A percentile compares a stretch with the other conserved stretches of the same genome.
Evolutionary conservation across 2,329 filamentous ascomycete genomes (phyloP).

Genomic region (Cladosporium sp.): DNA sequence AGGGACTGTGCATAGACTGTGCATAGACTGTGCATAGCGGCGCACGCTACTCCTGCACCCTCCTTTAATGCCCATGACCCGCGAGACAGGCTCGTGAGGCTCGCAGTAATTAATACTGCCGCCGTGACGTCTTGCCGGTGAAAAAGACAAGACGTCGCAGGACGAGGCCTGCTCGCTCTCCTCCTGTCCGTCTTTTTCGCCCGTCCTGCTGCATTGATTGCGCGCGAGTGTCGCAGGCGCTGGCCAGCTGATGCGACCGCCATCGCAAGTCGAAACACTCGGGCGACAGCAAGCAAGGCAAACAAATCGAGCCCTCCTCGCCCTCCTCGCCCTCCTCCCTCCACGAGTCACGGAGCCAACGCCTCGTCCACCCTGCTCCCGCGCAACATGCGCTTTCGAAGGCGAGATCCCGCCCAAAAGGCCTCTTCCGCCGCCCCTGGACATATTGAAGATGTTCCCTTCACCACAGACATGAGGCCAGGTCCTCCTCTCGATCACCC

Average conservation of each 20-base stretch:
- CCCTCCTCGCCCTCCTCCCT: not conserved
- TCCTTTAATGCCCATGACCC: conserved; percentile 6
- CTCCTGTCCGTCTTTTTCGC: not conserved
- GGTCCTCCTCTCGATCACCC: not conserved
- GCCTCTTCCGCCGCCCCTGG: conserved; percentile 5
- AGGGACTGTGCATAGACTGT: conserved; percentile 4
- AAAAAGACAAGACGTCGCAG: conserved; percentile 5
- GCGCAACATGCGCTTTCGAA: conserved; percentile 7
- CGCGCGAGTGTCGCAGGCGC: not conserved
- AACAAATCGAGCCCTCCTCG: too few relatives aligned
- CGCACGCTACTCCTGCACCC: conserved; percentile 9
- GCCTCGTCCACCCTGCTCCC: not conserved
- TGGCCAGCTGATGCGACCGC: conserved; percentile 7
- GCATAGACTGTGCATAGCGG: conserved; percentile 6
- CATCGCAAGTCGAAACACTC: conserved; percentile 3
- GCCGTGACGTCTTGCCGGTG: conserved; percentile 3
- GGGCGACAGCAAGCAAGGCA: conserved; percentile 6
- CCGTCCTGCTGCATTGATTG: not conserved
- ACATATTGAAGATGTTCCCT: conserved; percentile 9
- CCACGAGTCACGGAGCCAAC: not conserved
- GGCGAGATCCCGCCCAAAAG: conserved; percentile 10
- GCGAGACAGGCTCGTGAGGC: conserved; percentile 8
- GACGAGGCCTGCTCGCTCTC: not conserved
- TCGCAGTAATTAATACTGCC: conserved; percentile 4
- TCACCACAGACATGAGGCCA: not conserved